phyloP scores from a whole-genome alignment of 2,329 filamentous ascomycete genomes.

The Sporothrix mexicana region DNA sequence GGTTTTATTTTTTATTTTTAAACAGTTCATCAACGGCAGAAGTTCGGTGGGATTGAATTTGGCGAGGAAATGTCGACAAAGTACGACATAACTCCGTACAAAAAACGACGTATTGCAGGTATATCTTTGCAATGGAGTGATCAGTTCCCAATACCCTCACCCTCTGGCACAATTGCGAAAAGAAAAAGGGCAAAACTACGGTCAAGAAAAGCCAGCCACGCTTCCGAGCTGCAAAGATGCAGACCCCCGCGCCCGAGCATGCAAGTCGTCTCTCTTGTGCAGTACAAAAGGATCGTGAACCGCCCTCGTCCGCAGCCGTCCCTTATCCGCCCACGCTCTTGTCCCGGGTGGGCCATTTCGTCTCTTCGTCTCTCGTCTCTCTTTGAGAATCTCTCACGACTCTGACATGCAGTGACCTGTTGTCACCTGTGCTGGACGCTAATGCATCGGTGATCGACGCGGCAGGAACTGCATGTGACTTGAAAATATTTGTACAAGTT shows the following conservation, averaged over 20 bases:
- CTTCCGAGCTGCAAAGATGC: background rate
- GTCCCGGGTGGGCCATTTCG: background rate
- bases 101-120: too few species aligned
- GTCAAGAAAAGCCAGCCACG: background rate
- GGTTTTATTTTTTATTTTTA: too few species aligned
- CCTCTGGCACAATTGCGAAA: constrained; percentile 7
- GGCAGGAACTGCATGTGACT: constrained; percentile 30
- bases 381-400: background rate
- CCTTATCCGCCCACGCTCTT: constrained; percentile 13
- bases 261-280: background rate
- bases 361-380: background rate
- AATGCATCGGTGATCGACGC: constrained; percentile 30
- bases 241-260: background rate
- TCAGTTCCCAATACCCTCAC: background rate
- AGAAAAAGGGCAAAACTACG: background rate
- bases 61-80: background rate
- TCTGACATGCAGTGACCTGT: constrained; percentile 19
- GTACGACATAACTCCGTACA: background rate
- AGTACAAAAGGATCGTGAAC: background rate
- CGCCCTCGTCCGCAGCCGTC: background rate
- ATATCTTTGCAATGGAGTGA: background rate
- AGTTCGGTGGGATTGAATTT: background rate
- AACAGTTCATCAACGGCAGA: background rate
- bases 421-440: constrained; percentile 28
- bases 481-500: constrained; percentile 13